Base-by-base conservation (phyloP, 805 yeast species). In the Scheffersomyces coipomensis region DNA sequence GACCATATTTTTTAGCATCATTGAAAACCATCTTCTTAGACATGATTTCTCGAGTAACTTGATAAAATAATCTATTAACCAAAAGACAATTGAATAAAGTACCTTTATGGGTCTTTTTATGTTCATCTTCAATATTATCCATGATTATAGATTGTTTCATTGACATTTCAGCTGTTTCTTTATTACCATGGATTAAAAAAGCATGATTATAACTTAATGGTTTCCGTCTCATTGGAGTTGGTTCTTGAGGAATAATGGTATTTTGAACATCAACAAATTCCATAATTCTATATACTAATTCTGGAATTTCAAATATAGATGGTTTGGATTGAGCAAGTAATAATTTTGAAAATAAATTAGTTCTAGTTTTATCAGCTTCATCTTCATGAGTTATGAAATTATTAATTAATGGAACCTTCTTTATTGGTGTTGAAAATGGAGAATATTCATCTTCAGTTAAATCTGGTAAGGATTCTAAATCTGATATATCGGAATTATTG, bases 131-230 rank as follows among this genome's bases (percentile, higher is more conserved):
- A 21, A 7, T 35, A 11, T 35, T 16, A 7, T 29, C 39, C 30
- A 29, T 39, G 26, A 13, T 31, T 29, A 5, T 47, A 34, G 22
- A 38, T 42, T 17, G 46, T 34, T 37, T 35, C 79, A 83, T 63
- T 18, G 77, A 66, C 43, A 61, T 39, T 29, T 55, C 47, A 21
- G 87, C 85, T 15, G 53, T 58, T 19, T 67, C 58, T 45, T 66
- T 72, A 53, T 75, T 73, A 35, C 80, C 81, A 55, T 84, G 81
- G 13, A 84, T 78, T 33, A 85, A 59, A 39, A 81, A 62, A 1
- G 95, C 88, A 62, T 84, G 93, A 19, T 78, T 70, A 37, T 70
- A 74, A 2, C 86, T 80, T 51, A 82, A 62, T 6, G 95, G 95
- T 44, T 75, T 76, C 49, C 95, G 72, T 49, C 91, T 68, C 1